A percentile compares a stretch with the other conserved stretches of the same genome.
phyloP scores from a whole-genome alignment of 495 filamentous ascomycete genomes.

The Aspergillus haitiensis region DNA sequence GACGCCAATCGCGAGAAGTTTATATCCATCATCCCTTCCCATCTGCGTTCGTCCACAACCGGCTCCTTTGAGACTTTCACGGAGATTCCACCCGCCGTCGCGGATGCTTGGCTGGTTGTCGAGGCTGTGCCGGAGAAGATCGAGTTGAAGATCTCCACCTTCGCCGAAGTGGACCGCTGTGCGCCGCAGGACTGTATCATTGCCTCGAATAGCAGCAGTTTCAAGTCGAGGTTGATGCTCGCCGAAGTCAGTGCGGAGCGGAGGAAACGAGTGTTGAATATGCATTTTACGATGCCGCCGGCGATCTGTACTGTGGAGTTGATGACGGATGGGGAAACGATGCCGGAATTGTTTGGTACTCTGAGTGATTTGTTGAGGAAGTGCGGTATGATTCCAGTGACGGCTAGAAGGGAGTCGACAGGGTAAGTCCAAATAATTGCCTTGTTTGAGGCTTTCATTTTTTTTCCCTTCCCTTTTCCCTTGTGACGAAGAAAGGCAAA shows the following conservation, averaged over 20 bases:
- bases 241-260: slow-evolving; percentile 17
- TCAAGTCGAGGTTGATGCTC: slow-evolving; percentile 34
- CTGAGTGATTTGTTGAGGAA: slow-evolving; percentile 41
- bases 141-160: slow-evolving; percentile 45
- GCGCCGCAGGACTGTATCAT: slow-evolving; percentile 48
- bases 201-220: slow-evolving; percentile 42
- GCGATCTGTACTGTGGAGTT: slow-evolving; percentile 49
- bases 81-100: slow-evolving; percentile 27
- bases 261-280: slow-evolving; percentile 40
- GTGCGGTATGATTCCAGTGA: slow-evolving; percentile 41
- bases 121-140: slow-evolving; percentile 55
- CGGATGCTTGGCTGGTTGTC: slow-evolving; percentile 44
- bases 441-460: neutral
- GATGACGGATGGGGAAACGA: slow-evolving; percentile 56
- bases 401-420: slow-evolving; percentile 46
- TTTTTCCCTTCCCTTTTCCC: neutral
- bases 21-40: slow-evolving; percentile 14
- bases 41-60: neutral
- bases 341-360: slow-evolving; percentile 42
- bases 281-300: slow-evolving; percentile 57
- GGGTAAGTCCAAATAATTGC: slow-evolving; percentile 31
- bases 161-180: slow-evolving; percentile 46
- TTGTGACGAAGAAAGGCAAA: too few relatives aligned
- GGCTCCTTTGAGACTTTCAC: slow-evolving; percentile 28
- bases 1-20: slow-evolving; percentile 35